Evolutionary conservation across 148 eudicot genomes (phyloP).

Genomic region (Chenopodium quinoa): DNA sequence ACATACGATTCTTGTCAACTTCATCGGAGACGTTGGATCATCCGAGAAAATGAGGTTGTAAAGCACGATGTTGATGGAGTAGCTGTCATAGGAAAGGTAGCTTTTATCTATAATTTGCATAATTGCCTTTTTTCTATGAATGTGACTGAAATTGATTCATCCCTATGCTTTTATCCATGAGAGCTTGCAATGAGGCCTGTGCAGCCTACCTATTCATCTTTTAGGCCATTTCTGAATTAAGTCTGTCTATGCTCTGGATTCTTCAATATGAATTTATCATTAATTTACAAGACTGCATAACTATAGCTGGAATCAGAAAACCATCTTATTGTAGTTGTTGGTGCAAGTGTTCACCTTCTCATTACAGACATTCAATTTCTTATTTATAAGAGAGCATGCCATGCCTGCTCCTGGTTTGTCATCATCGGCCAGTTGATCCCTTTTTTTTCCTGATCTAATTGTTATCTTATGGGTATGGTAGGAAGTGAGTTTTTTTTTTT

Average conservation of each 20-base stretch:
- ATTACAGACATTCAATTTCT: neutral
- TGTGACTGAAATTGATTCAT: neutral
- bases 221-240: neutral
- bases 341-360: neutral
- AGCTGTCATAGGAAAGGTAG: slow-evolving; percentile 91
- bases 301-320: neutral
- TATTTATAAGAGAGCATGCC: neutral
- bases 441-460: neutral
- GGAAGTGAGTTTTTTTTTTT: neutral
- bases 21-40: slow-evolving; percentile 74
- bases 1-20: slow-evolving; percentile 71
- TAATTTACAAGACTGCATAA: neutral
- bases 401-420: neutral
- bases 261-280: neutral
- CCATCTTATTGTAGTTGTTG: neutral
- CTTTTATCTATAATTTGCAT: neutral
- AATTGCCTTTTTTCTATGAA: neutral
- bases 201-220: too few relatives aligned
- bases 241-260: neutral
- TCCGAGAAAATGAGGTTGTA: slow-evolving; percentile 52
- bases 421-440: neutral
- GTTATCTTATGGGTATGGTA: neutral
- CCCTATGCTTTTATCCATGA: too few relatives aligned
- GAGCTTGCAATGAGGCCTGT: too few relatives aligned
- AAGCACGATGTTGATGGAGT: slow-evolving; percentile 49